phyloP scores from a whole-genome alignment of 345 rosid species.

The Crucihimalaya himalaica region DNA sequence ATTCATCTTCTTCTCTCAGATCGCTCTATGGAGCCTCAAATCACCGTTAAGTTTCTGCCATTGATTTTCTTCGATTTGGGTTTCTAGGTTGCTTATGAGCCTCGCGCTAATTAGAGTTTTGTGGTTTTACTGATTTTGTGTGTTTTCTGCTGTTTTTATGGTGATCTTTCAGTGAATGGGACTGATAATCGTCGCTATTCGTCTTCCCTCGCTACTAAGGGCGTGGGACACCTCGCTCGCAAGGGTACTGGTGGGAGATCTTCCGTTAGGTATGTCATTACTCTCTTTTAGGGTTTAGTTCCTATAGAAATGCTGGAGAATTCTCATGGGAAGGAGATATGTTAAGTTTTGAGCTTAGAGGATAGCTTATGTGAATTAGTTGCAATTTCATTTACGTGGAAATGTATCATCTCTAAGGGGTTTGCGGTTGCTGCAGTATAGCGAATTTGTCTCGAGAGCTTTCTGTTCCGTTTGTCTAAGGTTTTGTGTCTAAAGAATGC shows the following conservation, averaged over 20 bases:
- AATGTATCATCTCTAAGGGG: slow-evolving; percentile 6
- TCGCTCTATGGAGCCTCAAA: slow-evolving; percentile 54
- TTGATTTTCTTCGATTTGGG: neutral
- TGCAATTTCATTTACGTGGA: neutral
- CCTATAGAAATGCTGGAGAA: slow-evolving; percentile 1
- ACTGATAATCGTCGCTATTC: slow-evolving; percentile 60
- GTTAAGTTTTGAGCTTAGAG: neutral
- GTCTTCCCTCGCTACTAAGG: slow-evolving; percentile 70
- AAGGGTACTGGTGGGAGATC: slow-evolving; percentile 99
- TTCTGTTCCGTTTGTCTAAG: neutral
- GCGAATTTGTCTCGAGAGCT: neutral
- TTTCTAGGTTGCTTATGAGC: slow-evolving; percentile 19
- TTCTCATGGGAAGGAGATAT: slow-evolving; percentile 1
- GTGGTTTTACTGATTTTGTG: neutral
- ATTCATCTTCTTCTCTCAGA: slow-evolving; percentile 45
- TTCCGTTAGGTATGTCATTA: slow-evolving; percentile 71
- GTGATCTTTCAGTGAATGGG: slow-evolving; percentile 50
- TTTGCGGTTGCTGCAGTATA: neutral
- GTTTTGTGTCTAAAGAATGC: no score
- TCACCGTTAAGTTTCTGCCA: slow-evolving; percentile 49
- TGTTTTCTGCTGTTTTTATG: slow-evolving; percentile 2
- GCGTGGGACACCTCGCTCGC: slow-evolving; percentile 80
- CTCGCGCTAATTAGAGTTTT: neutral
- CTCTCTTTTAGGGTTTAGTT: neutral
- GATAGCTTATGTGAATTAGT: neutral